Evolutionary conservation across 2,329 filamentous ascomycete species (phyloP), one percentile per base, ranked within the genome.

Genomic region (Ophiostoma sp.): DNA sequence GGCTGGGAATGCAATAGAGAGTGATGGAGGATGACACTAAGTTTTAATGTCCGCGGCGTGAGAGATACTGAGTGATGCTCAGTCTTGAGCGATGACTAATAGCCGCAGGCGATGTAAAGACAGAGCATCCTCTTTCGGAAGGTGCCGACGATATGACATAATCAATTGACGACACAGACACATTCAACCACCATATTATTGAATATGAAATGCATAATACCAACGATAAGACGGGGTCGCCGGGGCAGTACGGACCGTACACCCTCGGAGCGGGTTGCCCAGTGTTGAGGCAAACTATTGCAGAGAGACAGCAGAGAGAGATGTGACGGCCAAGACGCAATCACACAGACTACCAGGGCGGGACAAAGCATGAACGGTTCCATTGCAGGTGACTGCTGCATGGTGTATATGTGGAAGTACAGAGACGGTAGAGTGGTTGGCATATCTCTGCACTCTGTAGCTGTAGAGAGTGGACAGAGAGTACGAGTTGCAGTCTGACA

Each of bases 321-420:
- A 48, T 57, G 52, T 57, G 52, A 57, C 11, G 52, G 52, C 52
- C 52, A 57, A 57, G 52, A 31, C n/a, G 11, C 52, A 57, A 57
- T 57, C n/a, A 57, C 20, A 48, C 52, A 31, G 11, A 57, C 44
- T 48, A 48, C 13, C 4, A 48, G 44, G 20, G 23, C 52, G 23
- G 52, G 13, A 57, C 52, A 57, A 23, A 20, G n/a, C 52, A 57
- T 27, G 52, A 57, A 57, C 52, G 52, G 52, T 57, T 23, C 10
- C 52, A 57, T 57, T 57, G 52, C 52, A 57, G 52, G 23, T 57
- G 52, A 15, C 52, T 57, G 17, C 23, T 57, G 52, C 23, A 27
- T 17, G 20, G 5, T 57, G 52, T 27, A 4, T 57, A 15, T 2
- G 10, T 27, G n/a, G n/a, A 4, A 27, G 23, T 27, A 23, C 48